These are phyloP conservation scores for Fraxinus quadrangulata DNA, from an alignment of 257 asterid species.

Conservation along the genomic window DNA sequence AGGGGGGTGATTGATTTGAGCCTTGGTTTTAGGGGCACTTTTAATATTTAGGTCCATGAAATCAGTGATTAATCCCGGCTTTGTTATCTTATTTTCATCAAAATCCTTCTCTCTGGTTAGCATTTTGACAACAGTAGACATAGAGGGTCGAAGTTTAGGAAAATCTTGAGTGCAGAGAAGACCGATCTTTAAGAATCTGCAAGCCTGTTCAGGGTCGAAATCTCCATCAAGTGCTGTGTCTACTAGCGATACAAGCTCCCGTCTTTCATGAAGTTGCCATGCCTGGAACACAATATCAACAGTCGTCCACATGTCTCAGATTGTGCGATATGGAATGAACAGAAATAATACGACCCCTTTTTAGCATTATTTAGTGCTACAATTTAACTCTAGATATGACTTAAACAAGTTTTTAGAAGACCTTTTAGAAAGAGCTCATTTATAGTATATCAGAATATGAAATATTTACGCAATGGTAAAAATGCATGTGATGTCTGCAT, in stretches of 20 bases:
- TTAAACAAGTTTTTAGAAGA: too few relatives aligned
- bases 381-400: too few relatives aligned
- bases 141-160: constrained; percentile 85
- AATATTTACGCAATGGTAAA: too few relatives aligned
- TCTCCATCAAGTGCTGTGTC: constrained; percentile 69
- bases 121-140: constrained; percentile 80
- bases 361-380: too few relatives aligned
- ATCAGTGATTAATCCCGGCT: constrained; percentile 86
- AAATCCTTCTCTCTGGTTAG: constrained; percentile 53
- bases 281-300: background rate
- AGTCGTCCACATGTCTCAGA: background rate
- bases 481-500: too few relatives aligned
- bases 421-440: background rate
- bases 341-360: background rate
- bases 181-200: constrained; percentile 77
- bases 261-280: constrained; percentile 40
- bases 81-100: constrained; percentile 55
- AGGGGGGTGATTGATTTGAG: background rate
- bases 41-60: constrained; percentile 85
- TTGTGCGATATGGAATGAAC: background rate
- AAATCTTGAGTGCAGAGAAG: constrained; percentile 91
- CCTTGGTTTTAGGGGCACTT: constrained; percentile 31
- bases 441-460: background rate
- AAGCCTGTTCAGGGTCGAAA: constrained; percentile 82
- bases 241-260: constrained; percentile 61